Base-by-base conservation (phyloP, 169 alveolate species). In the Eimeria necatrix region DNA sequence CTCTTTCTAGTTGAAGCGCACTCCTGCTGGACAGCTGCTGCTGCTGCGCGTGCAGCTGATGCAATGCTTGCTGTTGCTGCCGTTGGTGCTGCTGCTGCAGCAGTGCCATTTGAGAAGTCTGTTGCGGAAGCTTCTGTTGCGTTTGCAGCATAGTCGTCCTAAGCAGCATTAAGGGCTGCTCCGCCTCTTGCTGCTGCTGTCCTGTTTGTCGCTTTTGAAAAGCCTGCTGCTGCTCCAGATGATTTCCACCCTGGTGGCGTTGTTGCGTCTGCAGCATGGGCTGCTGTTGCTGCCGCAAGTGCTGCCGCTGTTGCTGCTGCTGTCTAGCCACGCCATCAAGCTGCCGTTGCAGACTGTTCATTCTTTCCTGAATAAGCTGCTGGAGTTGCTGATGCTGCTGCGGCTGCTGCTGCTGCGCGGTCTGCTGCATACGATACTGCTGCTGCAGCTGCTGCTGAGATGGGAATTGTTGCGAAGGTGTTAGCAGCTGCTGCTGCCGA, bases 31-130 rank as follows among this genome's bases (percentile, higher is more conserved):
- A 12, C 53, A 32, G 18, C 46, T 73, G 84, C 18, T 68, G 80
- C 80, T 68, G 80, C 85, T 78, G 88, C 64, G 16, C 71, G 71
- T 51, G 73, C 3, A 22, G 90, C 90, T 81, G 90, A 73, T 81
- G 90, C 73, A 5, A 49, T 16, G 78, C 78, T 20, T 12, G 12
- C 60, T 46, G 86, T n/a, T 46, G 86, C 60, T n/a, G 87, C 68
- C 7, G n/a, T 5, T 41, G 60, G 4, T 78, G 87, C 87, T 78
- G 87, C 64, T 78, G 87, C 87, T 78, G 87, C 18, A 26, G 32
- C 9, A 14, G 20, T 7, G 22, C 51, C 80, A 24, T 41, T 49
- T 70, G 80, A 8, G 22, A 49, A 9, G 51, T 70, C 49, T 49
- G 90, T 52, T 81, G 90, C 90, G n/a, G 51, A 0, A 20, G 59